Percentiles rank a stretch among this genome's conserved stretches.
Evolutionary conservation across 2,329 filamentous ascomycete species (phyloP).

Genomic region (Claviceps sp.): DNA sequence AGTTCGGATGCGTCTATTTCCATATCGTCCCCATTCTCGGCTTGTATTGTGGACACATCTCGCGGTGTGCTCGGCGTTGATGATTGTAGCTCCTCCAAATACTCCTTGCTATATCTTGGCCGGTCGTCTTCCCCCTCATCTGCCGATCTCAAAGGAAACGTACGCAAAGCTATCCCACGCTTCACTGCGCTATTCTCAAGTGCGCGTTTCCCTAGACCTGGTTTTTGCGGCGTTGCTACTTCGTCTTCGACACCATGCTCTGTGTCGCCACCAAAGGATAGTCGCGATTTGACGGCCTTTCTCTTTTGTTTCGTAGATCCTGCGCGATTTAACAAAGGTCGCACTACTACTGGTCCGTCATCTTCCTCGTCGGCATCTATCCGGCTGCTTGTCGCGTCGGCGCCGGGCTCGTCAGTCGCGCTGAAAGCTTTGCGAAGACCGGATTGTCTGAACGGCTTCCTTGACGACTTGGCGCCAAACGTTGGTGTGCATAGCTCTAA

Average conservation of each 20-base stretch:
- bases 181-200: slow-evolving; percentile 53
- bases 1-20: slow-evolving; percentile 46
- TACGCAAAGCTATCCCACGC: slow-evolving; percentile 32
- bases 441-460: slow-evolving; percentile 44
- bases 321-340: slow-evolving; percentile 32
- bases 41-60: slow-evolving; percentile 34
- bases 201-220: slow-evolving; percentile 48
- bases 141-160: slow-evolving; percentile 37
- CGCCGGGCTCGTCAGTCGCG: slow-evolving; percentile 24
- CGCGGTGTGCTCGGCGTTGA: slow-evolving; percentile 75
- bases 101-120: slow-evolving; percentile 75
- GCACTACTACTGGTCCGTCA: slow-evolving; percentile 33
- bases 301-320: slow-evolving; percentile 51
- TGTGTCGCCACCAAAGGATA: slow-evolving; percentile 61
- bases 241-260: slow-evolving; percentile 32
- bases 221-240: slow-evolving; percentile 51
- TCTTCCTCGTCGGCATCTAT: slow-evolving; percentile 28
- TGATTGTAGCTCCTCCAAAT: slow-evolving; percentile 71
- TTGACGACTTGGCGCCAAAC: slow-evolving; percentile 29
- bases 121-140: slow-evolving; percentile 50
- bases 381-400: slow-evolving; percentile 10
- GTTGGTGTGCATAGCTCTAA: slow-evolving; percentile 22
- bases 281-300: slow-evolving; percentile 39
- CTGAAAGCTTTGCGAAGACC: slow-evolving; percentile 43
- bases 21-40: slow-evolving; percentile 36